phyloP scores from a whole-genome alignment of 257 asterid genomes.

The Solanum lycopersicoides region DNA sequence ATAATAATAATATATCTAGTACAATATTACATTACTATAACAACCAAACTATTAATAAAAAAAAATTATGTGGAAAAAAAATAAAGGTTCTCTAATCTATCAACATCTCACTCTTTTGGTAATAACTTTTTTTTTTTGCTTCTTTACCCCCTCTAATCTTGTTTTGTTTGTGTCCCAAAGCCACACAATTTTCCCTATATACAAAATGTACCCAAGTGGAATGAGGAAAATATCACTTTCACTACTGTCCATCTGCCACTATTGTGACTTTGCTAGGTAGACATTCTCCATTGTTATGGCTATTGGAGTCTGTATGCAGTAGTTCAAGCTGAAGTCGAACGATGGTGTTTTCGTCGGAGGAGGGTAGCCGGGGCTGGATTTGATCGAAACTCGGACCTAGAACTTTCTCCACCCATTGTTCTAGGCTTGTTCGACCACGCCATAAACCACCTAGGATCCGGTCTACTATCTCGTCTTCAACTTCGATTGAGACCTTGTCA shows the following conservation, averaged over 20 bases:
- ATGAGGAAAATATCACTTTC: neutral
- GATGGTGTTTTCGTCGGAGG: slow-evolving; percentile 2
- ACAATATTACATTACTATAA: slow-evolving; percentile 19
- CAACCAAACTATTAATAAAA: slow-evolving; percentile 18
- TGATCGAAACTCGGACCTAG: slow-evolving; percentile 48
- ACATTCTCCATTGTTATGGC: slow-evolving; percentile 36
- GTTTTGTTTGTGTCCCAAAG: slow-evolving; percentile 3
- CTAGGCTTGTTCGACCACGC: slow-evolving; percentile 50
- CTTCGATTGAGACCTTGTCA: slow-evolving; percentile 26
- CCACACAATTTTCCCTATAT: slow-evolving; percentile 30
- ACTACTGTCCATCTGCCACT: slow-evolving; percentile 5
- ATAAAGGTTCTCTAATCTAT: slow-evolving; percentile 24
- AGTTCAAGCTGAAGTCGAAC: slow-evolving; percentile 54
- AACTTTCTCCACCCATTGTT: slow-evolving; percentile 57
- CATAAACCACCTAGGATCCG: slow-evolving; percentile 67
- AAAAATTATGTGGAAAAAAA: neutral
- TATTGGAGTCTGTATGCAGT: slow-evolving; percentile 17
- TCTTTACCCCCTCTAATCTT: slow-evolving; percentile 12
- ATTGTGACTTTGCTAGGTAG: slow-evolving; percentile 60
- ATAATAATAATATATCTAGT: slow-evolving; percentile 8
- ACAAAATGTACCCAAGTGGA: slow-evolving; percentile 31
- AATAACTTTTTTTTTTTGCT: slow-evolving; percentile 13
- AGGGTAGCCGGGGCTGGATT: slow-evolving; percentile 24
- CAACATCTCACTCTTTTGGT: slow-evolving; percentile 31
- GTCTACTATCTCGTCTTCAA: slow-evolving; percentile 58